Percentiles rank a stretch among this genome's conserved stretches.
Evolutionary conservation across 2,329 filamentous ascomycete genomes (phyloP).

Genomic region (Hymenoscyphus occultus): DNA sequence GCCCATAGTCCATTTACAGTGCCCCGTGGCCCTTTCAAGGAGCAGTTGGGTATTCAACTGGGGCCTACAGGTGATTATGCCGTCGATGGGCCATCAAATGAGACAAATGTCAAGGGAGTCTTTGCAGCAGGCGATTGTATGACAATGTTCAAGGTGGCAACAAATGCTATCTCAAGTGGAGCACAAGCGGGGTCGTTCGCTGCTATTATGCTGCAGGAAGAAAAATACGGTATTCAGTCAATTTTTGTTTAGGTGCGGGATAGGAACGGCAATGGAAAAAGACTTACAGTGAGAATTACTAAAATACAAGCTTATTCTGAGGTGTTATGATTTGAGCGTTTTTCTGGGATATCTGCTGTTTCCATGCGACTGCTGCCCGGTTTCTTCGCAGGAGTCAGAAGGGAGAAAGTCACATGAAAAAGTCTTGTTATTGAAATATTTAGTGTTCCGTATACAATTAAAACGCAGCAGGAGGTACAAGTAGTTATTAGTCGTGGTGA

Average conservation of each 20-base stretch:
- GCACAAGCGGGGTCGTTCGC: neutral
- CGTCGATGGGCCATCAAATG: neutral
- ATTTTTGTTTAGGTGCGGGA: neutral
- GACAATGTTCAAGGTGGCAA: constrained; percentile 2
- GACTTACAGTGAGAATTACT: too few relatives aligned
- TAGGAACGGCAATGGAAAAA: too few relatives aligned
- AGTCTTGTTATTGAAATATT: too few relatives aligned
- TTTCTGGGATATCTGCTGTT: too few relatives aligned
- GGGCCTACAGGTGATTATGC: neutral
- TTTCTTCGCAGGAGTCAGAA: too few relatives aligned
- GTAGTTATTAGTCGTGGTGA: neutral
- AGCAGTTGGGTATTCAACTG: neutral
- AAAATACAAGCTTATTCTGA: too few relatives aligned
- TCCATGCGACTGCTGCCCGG: too few relatives aligned
- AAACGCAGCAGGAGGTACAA: neutral
- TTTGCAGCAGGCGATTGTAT: constrained; percentile 3
- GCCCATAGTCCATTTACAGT: neutral
- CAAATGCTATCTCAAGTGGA: neutral
- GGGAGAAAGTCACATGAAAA: too few relatives aligned
- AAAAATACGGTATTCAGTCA: neutral
- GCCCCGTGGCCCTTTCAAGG: neutral
- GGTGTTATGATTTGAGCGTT: too few relatives aligned
- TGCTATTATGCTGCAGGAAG: neutral
- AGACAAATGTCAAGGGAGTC: constrained; percentile 5
- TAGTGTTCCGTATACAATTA: too few relatives aligned